Percentiles rank a stretch among this genome's conserved stretches.
phyloP scores from a whole-genome alignment of 2,329 filamentous ascomycete species.

The Truncatella angustata region DNA sequence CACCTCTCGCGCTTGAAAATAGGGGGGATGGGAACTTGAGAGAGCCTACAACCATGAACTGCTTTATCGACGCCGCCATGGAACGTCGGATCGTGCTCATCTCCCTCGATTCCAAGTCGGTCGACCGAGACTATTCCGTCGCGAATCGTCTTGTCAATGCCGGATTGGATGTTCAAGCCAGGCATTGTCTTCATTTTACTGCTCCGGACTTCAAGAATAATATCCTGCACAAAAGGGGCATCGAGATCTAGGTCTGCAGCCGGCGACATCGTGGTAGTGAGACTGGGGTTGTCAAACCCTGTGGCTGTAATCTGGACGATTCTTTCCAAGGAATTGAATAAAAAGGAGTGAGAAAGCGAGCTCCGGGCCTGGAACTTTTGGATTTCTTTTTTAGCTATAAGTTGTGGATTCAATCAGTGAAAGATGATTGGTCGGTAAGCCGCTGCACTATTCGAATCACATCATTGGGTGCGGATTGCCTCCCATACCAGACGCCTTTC shows the following conservation, averaged over 20 bases:
- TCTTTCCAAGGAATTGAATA: neutral
- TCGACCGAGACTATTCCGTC: constrained; percentile 43
- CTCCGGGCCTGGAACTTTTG: neutral
- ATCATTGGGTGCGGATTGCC: no score
- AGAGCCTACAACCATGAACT: constrained; percentile 54
- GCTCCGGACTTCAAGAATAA: constrained; percentile 54
- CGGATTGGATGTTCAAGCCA: constrained; percentile 49
- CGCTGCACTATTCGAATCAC: no score
- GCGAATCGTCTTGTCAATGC: constrained; percentile 53
- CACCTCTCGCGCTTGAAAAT: no score
- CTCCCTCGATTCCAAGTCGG: constrained; percentile 51
- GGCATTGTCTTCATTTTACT: constrained; percentile 55
- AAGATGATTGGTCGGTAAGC: constrained; percentile 6
- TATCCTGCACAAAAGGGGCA: constrained; percentile 44
- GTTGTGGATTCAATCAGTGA: neutral
- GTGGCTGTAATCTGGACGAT: neutral
- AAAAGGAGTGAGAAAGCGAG: neutral
- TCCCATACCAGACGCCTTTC: no score
- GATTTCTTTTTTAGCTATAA: neutral
- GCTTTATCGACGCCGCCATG: constrained; percentile 65
- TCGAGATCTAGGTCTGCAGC: constrained; percentile 34
- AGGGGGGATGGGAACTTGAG: neutral
- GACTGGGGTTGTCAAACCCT: neutral
- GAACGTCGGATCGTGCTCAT: constrained; percentile 61
- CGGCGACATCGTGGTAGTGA: constrained; percentile 17